Evolutionary conservation across 805 yeast species (phyloP).

Genomic region (Hanseniaspora meyeri): DNA sequence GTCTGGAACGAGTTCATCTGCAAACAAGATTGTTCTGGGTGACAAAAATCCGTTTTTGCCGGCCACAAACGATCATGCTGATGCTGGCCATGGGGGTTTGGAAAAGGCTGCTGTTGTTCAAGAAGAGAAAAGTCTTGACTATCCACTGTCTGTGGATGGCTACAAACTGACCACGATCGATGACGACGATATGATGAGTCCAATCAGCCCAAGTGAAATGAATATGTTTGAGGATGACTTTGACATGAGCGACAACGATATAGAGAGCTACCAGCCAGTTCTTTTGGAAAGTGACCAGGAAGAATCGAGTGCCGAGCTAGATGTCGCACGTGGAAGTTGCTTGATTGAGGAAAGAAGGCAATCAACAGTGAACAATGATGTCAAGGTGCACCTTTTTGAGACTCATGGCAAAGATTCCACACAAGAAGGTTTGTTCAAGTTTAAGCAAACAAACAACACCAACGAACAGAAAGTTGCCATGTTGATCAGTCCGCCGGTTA

Average conservation of each 20-base stretch:
- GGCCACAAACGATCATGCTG: not conserved
- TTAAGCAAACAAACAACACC: not conserved
- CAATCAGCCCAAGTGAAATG: constrained; percentile 5
- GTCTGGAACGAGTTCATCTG: not conserved
- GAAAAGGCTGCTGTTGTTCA: not conserved
- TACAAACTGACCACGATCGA: not conserved
- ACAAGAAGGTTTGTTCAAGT: not conserved
- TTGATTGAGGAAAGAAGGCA: not conserved
- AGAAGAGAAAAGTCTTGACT: not conserved
- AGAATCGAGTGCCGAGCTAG: not conserved
- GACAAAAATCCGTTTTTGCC: not conserved
- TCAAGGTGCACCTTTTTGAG: not conserved
- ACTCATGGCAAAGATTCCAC: not conserved
- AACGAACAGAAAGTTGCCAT: not conserved
- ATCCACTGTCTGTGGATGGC: not conserved
- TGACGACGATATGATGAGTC: constrained; percentile 1
- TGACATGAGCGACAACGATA: constrained; percentile 11
- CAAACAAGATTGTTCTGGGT: not conserved
- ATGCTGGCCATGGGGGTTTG: not conserved
- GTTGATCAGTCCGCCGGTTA: not conserved
- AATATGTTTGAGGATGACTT: constrained; percentile 11
- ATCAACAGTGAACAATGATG: not conserved
- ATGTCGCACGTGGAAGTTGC: not conserved
- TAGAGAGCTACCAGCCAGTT: not conserved
- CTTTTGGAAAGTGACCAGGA: not conserved